phyloP scores from a whole-genome alignment of 768 basidiomycete species.

The Postia placenta region DNA sequence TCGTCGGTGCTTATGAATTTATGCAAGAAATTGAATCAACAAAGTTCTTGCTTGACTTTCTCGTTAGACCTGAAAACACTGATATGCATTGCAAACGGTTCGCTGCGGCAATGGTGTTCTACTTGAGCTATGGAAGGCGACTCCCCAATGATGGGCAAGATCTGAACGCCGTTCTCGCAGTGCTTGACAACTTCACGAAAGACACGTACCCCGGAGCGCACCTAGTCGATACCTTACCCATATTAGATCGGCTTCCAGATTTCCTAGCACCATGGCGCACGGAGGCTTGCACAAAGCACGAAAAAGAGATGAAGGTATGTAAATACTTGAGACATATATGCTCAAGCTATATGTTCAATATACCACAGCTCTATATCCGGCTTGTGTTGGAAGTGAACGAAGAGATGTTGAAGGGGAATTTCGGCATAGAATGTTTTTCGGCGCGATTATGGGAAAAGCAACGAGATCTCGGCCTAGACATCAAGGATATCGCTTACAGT shows the following conservation, averaged over 20 bases:
- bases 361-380: conserved; percentile 15
- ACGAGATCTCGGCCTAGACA: conserved; percentile 10
- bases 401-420: conserved; percentile 13
- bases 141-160: conserved; percentile 20
- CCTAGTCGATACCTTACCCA: conserved; percentile 7
- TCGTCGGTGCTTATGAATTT: conserved; percentile 13
- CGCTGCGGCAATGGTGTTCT: neutral
- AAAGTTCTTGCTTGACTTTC: conserved; percentile 10
- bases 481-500: conserved; percentile 11
- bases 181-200: conserved; percentile 20
- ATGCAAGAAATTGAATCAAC: conserved; percentile 12
- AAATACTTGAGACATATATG: neutral
- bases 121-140: conserved; percentile 17
- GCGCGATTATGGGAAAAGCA: conserved; percentile 14
- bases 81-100: neutral
- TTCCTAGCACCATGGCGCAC: conserved; percentile 13
- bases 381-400: conserved; percentile 18
- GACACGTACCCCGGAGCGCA: conserved; percentile 17
- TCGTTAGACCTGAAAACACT: conserved; percentile 1
- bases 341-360: neutral
- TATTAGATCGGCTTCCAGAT: conserved; percentile 23
- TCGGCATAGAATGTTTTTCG: conserved; percentile 14
- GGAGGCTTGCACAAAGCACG: conserved; percentile 11
- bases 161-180: conserved; percentile 13
- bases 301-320: conserved; percentile 10